A percentile compares a stretch with the other conserved stretches of the same genome.
Conservation (phyloP, 345 rosid species). For the Populus davidiana region DNA sequence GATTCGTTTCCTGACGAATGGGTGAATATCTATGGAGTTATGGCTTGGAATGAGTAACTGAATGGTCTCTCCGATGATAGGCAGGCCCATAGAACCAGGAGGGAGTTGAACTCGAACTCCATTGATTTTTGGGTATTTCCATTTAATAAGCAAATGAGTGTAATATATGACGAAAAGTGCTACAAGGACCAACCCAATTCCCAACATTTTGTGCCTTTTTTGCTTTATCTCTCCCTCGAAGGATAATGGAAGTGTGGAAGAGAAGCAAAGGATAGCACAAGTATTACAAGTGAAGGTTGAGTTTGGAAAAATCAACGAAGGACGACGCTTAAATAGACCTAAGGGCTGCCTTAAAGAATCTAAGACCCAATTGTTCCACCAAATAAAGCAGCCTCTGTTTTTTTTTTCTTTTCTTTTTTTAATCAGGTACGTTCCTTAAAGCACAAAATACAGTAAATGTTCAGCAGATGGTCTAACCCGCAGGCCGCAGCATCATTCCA, state of each 20-base stretch:
- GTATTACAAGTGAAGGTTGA: neutral
- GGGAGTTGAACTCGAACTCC: conserved; percentile 10
- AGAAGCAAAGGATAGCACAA: neutral
- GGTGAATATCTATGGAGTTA: conserved; percentile 13
- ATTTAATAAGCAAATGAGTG: conserved; percentile 3
- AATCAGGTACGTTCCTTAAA: no score
- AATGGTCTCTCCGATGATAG: conserved; percentile 14
- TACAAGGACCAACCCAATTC: neutral
- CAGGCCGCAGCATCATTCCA: no score
- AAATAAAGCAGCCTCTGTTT: neutral
- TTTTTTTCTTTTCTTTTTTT: neutral
- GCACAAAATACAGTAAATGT: no score
- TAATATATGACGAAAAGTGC: neutral
- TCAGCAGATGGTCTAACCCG: no score
- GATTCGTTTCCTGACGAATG: conserved; percentile 6
- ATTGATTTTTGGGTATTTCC: conserved; percentile 12
- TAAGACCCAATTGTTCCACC: neutral
- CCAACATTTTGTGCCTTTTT: neutral
- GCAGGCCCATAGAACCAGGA: conserved; percentile 17
- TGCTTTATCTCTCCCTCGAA: neutral
- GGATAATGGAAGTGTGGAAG: neutral
- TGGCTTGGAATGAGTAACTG: conserved; percentile 7
- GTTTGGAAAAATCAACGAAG: neutral
- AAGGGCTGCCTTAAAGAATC: neutral
- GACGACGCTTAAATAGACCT: neutral